These are phyloP conservation scores for Alternaria sp. DNA, from an alignment of 2,329 filamentous ascomycete genomes.

Conservation along the genomic window DNA sequence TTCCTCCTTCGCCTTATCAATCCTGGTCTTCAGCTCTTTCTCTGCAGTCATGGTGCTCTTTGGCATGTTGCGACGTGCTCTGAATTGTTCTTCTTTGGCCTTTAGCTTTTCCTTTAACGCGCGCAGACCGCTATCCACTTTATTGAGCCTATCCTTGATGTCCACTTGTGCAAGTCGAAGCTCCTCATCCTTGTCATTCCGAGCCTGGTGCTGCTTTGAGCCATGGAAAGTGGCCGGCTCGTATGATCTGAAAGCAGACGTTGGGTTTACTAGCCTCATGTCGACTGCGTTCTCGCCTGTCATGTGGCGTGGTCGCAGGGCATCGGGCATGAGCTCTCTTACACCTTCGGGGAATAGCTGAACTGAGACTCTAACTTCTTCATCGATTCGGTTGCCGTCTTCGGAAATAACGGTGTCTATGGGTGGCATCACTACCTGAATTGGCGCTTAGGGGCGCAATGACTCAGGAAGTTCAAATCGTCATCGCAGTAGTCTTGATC, in stretches of 20 bases:
- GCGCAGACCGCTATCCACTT: constrained; percentile 1
- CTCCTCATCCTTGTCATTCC: background rate
- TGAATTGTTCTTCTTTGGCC: background rate
- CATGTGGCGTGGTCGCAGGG: background rate
- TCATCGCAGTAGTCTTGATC: background rate
- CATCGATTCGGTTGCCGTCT: background rate
- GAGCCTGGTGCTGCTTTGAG: background rate
- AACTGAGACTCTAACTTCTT: background rate
- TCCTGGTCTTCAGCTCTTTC: background rate
- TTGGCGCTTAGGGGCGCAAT: background rate
- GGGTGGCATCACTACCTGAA: background rate
- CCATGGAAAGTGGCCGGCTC: background rate
- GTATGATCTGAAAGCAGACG: background rate
- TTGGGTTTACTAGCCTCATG: background rate
- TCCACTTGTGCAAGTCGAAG: constrained; percentile 5
- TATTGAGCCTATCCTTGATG: background rate
- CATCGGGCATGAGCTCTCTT: background rate
- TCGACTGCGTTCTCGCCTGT: background rate
- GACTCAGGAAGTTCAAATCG: background rate
- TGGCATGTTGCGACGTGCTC: background rate
- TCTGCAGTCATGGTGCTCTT: constrained; percentile 1
- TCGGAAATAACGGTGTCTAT: background rate
- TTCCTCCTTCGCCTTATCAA: background rate
- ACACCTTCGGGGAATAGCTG: background rate
- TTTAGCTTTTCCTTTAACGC: background rate